These are phyloP conservation scores for Roridomyces roridus DNA, from an alignment of 768 basidiomycete genomes.

Conservation along the genomic window DNA sequence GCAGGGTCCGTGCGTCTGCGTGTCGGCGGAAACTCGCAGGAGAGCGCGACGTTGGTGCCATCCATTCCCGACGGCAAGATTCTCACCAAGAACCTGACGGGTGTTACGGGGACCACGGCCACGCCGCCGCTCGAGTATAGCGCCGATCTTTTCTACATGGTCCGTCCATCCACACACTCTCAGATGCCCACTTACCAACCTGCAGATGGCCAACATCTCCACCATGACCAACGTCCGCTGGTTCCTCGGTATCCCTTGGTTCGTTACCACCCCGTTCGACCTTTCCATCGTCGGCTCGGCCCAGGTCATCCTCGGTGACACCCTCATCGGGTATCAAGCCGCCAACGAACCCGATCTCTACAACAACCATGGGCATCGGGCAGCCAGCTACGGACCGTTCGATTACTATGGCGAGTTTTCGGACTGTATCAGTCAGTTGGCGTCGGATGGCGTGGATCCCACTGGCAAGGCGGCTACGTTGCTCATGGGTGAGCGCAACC, in stretches of 20 bases:
- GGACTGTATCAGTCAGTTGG: constrained; percentile 6
- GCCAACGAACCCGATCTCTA: constrained; percentile 52
- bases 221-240: constrained; percentile 51
- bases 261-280: constrained; percentile 9
- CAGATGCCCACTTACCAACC: neutral
- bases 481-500: constrained; percentile 7
- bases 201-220: constrained; percentile 51
- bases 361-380: constrained; percentile 22
- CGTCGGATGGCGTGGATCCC: neutral
- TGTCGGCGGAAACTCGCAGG: constrained; percentile 68
- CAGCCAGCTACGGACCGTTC: constrained; percentile 18
- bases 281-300: constrained; percentile 34
- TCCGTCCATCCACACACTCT: neutral
- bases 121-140: constrained; percentile 62
- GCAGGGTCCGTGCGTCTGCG: constrained; percentile 55
- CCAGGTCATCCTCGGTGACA: constrained; percentile 38
- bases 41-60: constrained; percentile 44
- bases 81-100: constrained; percentile 45
- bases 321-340: constrained; percentile 41
- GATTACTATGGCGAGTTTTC: constrained; percentile 27
- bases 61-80: constrained; percentile 41
- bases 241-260: constrained; percentile 46
- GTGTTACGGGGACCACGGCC: constrained; percentile 38
- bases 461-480: neutral
- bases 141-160: constrained; percentile 55